Conservation (phyloP, 2,329 filamentous ascomycete genomes). For the Cordyceps farinosa region DNA sequence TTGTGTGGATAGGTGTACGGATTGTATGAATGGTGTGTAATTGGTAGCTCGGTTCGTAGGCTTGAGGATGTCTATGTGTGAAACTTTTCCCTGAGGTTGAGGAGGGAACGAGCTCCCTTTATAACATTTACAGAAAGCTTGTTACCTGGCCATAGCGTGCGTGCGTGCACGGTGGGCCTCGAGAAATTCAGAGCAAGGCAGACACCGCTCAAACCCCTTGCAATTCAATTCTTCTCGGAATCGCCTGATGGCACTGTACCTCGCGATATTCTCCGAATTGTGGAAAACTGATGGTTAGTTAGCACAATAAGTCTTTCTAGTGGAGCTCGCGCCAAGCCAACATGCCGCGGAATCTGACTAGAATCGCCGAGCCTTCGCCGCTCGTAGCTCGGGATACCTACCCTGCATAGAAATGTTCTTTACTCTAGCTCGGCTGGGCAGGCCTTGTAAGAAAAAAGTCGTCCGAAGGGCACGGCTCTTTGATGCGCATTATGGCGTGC, state of each 20-base stretch:
- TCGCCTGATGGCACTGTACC: no score
- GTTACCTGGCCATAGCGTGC: neutral
- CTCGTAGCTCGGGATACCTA: neutral
- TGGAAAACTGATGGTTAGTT: neutral
- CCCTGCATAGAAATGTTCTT: neutral
- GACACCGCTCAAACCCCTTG: no score
- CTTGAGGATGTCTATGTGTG: neutral
- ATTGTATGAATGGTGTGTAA: neutral
- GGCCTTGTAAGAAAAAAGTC: no score
- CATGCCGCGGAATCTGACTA: conserved; percentile 3
- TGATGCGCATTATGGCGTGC: no score
- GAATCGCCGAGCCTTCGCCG: conserved; percentile 14
- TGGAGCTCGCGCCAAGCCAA: conserved; percentile 3
- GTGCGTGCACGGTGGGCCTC: no score
- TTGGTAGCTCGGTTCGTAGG: neutral
- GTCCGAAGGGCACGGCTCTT: no score
- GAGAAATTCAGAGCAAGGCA: no score
- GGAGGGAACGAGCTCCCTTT: neutral
- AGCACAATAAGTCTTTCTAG: neutral
- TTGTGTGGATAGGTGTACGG: neutral
- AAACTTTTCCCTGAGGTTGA: neutral
- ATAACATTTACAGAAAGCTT: conserved; percentile 8
- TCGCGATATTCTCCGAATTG: conserved; percentile 12
- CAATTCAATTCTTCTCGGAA: no score
- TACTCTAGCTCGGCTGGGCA: neutral